Percentiles rank a stretch among this genome's conserved stretches.
Evolutionary conservation across 345 rosid genomes (phyloP).

Genomic region (Hibiscus tridactylites): DNA sequence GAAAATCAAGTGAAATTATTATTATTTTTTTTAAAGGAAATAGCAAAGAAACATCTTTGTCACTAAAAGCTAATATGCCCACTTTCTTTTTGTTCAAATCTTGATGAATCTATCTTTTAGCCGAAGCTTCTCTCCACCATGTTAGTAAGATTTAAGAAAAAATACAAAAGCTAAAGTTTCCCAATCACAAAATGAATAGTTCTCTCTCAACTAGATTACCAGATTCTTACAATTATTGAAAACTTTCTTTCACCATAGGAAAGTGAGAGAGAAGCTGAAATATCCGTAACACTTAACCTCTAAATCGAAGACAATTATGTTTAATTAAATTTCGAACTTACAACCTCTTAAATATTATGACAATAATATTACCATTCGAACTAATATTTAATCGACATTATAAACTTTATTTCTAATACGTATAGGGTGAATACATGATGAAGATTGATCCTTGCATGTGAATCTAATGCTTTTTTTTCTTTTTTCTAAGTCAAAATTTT

Average conservation of each 20-base stretch:
- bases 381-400: no score
- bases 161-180: constrained; percentile 7
- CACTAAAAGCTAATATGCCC: constrained; percentile 15
- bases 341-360: no score
- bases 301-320: no score
- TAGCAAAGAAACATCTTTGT: constrained; percentile 15
- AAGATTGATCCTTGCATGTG: no score
- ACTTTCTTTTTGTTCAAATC: constrained; percentile 19
- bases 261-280: not conserved
- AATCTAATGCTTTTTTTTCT: no score
- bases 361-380: no score
- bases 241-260: not conserved
- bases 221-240: not conserved
- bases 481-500: no score
- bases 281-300: not conserved
- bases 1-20: not conserved
- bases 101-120: constrained; percentile 15
- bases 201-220: not conserved
- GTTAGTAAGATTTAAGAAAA: not conserved
- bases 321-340: no score
- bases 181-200: constrained; percentile 8
- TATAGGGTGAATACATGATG: no score
- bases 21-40: no score
- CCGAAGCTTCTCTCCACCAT: constrained; percentile 22
- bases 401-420: no score